Evolutionary conservation across 257 asterid genomes (phyloP).

Genomic region (Henckelia pumila): DNA sequence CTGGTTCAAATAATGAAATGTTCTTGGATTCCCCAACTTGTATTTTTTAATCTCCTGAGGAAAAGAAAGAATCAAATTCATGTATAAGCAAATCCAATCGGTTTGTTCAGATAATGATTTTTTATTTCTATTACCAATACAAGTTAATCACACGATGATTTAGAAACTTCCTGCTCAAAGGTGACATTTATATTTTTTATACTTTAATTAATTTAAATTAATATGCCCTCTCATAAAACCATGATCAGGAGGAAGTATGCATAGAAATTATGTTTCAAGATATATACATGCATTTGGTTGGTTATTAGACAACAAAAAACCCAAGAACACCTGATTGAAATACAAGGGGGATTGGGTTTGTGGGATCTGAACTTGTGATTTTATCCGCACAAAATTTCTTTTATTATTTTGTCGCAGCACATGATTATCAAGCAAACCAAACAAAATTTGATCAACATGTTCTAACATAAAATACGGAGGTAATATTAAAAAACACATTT

Average conservation of each 20-base stretch:
- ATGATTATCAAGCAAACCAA: background rate
- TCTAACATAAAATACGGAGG: background rate
- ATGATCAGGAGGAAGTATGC: background rate
- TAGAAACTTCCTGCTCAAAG: background rate
- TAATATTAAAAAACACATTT: background rate
- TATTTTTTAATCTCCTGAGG: conserved; percentile 68
- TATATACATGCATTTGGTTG: background rate
- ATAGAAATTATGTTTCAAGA: background rate
- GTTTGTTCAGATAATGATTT: background rate
- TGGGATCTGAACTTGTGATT: background rate
- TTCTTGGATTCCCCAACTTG: conserved; percentile 81
- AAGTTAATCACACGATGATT: background rate
- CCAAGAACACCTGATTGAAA: background rate
- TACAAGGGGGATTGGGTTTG: background rate
- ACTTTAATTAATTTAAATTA: no score
- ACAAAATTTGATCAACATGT: background rate
- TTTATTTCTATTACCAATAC: background rate
- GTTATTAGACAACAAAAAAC: background rate
- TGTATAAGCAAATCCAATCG: background rate
- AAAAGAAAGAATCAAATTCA: conserved; percentile 25
- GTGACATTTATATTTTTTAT: background rate
- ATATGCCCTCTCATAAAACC: background rate
- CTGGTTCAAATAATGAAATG: conserved; percentile 94
- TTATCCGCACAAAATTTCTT: no score
- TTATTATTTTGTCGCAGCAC: no score